Conservation (phyloP, 2,329 filamentous ascomycete species). For the Ophiocordyceps camponoti-leonardi region DNA sequence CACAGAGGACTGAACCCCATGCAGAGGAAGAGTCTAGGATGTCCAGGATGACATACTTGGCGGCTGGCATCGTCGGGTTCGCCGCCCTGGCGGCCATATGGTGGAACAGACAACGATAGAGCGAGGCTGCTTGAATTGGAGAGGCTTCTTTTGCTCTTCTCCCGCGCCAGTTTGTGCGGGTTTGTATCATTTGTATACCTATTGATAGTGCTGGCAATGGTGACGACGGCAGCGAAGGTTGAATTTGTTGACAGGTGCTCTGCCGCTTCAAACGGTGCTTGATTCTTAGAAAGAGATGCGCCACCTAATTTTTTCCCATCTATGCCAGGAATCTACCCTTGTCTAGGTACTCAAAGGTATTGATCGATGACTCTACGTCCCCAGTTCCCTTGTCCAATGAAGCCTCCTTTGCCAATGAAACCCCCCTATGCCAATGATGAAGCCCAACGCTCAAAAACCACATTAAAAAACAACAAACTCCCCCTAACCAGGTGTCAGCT, state of each 20-base stretch:
- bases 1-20: slow-evolving; percentile 7
- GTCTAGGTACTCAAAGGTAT: not conserved
- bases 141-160: not conserved
- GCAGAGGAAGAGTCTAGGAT: slow-evolving; percentile 16
- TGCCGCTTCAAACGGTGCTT: not conserved
- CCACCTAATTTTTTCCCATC: not conserved
- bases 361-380: too few relatives aligned
- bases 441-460: not conserved
- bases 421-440: not conserved
- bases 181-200: not conserved
- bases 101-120: slow-evolving; percentile 15
- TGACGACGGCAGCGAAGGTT: not conserved
- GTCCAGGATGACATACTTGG: slow-evolving; percentile 9
- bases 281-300: not conserved
- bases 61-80: slow-evolving; percentile 16
- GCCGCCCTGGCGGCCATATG: slow-evolving; percentile 20
- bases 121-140: not conserved
- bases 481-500: slow-evolving; percentile 8
- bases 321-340: not conserved
- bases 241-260: not conserved
- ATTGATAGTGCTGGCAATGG: not conserved
- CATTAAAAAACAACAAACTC: too few relatives aligned
- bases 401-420: not conserved
- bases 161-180: not conserved
- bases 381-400: not conserved